Evolutionary conservation across 306 rosid genomes (phyloP), one percentile per base, ranked within the genome.

Genomic region (Styphnolobium japonicum): DNA sequence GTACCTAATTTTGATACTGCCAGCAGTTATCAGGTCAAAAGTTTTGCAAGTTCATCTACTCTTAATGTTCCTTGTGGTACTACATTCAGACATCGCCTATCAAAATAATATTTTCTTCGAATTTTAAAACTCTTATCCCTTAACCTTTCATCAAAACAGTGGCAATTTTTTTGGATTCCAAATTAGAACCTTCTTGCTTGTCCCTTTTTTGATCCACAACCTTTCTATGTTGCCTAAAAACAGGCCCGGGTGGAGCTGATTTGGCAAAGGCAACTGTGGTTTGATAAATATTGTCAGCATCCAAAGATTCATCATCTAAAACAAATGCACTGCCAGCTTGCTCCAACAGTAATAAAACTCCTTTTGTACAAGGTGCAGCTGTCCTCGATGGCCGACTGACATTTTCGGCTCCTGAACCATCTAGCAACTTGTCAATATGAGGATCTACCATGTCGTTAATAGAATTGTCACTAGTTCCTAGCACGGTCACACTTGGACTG

Each of bases 41-140:
- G 89, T 80, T 86, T 88, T 23, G 97, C 97, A 72, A 91, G 93
- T 82, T 89, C 90, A 80, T 93, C 94, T 12, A 89, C 87, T 80
- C 88, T 67, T 55, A 81, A 33, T 87, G 92, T 87, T 80, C 98
- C 85, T 49, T 67, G 90, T 21, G 93, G 93, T 36, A 82, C 86
- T 43, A 80, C 82, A 60, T 62, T 75, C 68, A 58, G 70, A 55
- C 52, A 65, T 55, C 21, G 72, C 29, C 66, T 83, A 62, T 72
- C 86, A 76, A 77, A 86, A 73, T 82, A 83, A 55, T 63, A 81
- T 66, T 43, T 75, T 71, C 82, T 84, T 53, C 49, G 53, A 62
- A 69, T 65, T 63, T 88, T 80, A 19, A 81, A 52, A 65, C 74
- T 88, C 79, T 83, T 84, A 27, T 65, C 88, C 49, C 57, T 85